Evolutionary conservation across 2,329 filamentous ascomycete species (phyloP).

Genomic region (Cyclaneusma minus): DNA sequence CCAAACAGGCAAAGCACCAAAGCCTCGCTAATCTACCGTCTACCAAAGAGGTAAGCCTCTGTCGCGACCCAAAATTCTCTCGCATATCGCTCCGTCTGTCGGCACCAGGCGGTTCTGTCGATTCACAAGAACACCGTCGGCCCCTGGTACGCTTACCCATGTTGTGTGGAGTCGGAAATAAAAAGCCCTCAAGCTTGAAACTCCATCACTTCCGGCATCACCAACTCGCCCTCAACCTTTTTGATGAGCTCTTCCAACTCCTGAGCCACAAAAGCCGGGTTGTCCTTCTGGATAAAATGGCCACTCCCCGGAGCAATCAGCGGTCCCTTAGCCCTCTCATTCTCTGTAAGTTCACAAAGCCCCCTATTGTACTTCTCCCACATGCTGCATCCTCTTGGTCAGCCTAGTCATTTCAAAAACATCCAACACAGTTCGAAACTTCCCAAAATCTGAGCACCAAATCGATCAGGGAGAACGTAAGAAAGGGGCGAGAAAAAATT

Average conservation of each 20-base stretch:
- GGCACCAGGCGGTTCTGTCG: no score
- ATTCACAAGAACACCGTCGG: no score
- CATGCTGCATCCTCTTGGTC: constrained; percentile 11
- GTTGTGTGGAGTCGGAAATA: no score
- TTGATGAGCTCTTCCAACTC: constrained; percentile 20
- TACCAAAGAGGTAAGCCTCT: no score
- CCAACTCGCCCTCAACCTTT: constrained; percentile 15
- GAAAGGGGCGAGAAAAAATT: no score
- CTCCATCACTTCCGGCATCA: constrained; percentile 5
- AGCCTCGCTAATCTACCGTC: no score
- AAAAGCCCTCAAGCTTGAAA: constrained; percentile 25
- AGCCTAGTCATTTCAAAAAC: neutral
- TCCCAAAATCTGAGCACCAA: neutral
- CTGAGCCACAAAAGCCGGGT: constrained; percentile 18
- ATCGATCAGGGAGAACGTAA: neutral
- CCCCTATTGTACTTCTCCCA: constrained; percentile 19
- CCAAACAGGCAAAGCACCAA: no score
- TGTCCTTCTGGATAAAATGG: constrained; percentile 19
- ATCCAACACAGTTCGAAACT: neutral
- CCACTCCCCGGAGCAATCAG: constrained; percentile 17
- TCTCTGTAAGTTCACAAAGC: constrained; percentile 15
- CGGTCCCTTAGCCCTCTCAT: constrained; percentile 12
- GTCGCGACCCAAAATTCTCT: no score
- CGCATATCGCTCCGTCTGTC: no score
- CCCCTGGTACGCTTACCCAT: no score